Evolutionary conservation across 441 rosid species (phyloP).

Genomic region (Gossypium gossypioides): DNA sequence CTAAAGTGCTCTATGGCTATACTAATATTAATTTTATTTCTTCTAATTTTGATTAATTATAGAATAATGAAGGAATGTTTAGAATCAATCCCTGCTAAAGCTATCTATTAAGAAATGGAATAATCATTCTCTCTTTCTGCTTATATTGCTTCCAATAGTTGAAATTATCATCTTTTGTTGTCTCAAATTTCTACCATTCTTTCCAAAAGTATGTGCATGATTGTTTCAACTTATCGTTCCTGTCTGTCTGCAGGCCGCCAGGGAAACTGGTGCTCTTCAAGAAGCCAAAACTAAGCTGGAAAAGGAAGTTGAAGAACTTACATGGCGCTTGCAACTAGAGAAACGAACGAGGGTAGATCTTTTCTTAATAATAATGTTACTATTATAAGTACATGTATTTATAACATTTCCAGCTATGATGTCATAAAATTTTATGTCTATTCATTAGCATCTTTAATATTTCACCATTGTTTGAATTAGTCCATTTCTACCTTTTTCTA

Average conservation of each 20-base stretch:
- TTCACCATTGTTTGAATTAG: neutral
- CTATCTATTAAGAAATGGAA: neutral
- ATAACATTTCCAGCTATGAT: neutral
- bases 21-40: slow-evolving; percentile 1
- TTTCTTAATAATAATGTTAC: slow-evolving; percentile 10
- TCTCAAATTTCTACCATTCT: neutral
- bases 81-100: neutral
- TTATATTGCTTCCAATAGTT: slow-evolving; percentile 11
- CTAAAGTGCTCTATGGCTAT: neutral
- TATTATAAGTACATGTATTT: neutral
- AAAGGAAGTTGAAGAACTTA: slow-evolving; percentile 84
- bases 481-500: neutral
- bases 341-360: slow-evolving; percentile 60
- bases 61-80: neutral
- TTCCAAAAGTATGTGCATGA: slow-evolving; percentile 1
- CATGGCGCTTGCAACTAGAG: slow-evolving; percentile 63
- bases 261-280: slow-evolving; percentile 90
- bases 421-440: neutral
- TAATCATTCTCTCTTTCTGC: neutral
- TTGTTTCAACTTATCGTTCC: slow-evolving; percentile 8
- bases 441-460: neutral
- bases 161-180: slow-evolving; percentile 5
- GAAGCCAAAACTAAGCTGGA: slow-evolving; percentile 81
- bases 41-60: neutral
- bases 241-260: slow-evolving; percentile 58